These are phyloP conservation scores for Cryptococcus depauperatus DNA, from an alignment of 1,284 basidiomycete genomes.

Conservation along the genomic window DNA sequence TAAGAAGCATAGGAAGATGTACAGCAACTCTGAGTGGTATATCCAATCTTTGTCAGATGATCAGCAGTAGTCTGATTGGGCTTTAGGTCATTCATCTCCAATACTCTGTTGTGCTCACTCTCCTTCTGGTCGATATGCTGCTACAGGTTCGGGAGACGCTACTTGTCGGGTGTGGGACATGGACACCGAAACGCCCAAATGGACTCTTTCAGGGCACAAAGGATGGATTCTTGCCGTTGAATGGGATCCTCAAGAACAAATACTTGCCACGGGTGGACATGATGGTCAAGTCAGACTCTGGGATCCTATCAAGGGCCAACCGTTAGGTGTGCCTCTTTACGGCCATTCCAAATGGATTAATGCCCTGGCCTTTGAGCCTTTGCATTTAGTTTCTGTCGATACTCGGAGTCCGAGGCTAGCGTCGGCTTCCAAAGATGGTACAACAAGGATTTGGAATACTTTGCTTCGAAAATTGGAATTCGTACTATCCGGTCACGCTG, in stretches of 20 bases:
- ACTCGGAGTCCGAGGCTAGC: conserved; percentile 72
- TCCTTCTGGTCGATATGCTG: conserved; percentile 80
- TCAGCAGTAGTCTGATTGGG: not conserved
- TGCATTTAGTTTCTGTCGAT: conserved; percentile 62
- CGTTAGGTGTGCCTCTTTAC: conserved; percentile 72
- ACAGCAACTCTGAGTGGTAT: conserved; percentile 80
- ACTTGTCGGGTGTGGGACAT: conserved; percentile 92
- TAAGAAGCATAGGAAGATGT: conserved; percentile 85
- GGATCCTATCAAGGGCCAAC: conserved; percentile 80
- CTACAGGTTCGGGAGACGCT: conserved; percentile 92
- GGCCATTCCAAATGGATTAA: conserved; percentile 98
- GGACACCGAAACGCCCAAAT: conserved; percentile 83
- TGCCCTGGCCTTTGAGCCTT: conserved; percentile 92
- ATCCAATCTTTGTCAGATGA: conserved; percentile 11
- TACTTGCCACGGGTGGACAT: conserved; percentile 83
- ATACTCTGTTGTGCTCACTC: conserved; percentile 94
- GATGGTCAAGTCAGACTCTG: conserved; percentile 82
- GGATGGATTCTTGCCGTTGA: conserved; percentile 96
- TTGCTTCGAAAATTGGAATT: conserved; percentile 67
- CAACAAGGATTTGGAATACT: conserved; percentile 81
- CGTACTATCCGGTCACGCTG: conserved; percentile 85
- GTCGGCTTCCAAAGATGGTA: conserved; percentile 91
- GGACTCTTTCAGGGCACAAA: conserved; percentile 77
- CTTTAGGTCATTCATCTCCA: conserved; percentile 74
- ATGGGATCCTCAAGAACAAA: conserved; percentile 88